Evolutionary conservation across 495 filamentous ascomycete species (phyloP).

Genomic region (Xylaria castorea): DNA sequence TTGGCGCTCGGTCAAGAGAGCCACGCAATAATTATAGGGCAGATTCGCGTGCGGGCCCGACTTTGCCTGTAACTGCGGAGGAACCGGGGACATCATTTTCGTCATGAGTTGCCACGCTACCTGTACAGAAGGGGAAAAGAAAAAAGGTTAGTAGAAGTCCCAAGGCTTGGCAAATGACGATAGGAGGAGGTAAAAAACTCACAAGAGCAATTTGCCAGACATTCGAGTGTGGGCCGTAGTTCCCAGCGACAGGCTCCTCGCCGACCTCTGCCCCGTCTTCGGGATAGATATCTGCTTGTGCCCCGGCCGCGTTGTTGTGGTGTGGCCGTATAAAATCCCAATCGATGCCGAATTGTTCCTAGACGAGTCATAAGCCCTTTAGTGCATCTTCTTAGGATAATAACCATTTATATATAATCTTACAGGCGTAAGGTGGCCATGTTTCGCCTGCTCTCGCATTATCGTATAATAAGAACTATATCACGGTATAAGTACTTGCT

Average conservation of each 20-base stretch:
- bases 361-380: background rate
- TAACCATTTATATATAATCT: background rate
- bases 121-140: background rate
- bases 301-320: background rate
- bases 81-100: background rate
- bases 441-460: conserved; percentile 15
- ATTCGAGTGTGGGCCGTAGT: conserved; percentile 29
- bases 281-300: background rate
- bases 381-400: background rate
- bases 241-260: conserved; percentile 25
- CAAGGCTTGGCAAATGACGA: background rate
- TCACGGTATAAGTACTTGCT: background rate
- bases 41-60: background rate
- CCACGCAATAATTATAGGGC: background rate
- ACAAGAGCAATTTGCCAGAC: conserved; percentile 31
- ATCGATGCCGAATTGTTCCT: conserved; percentile 34
- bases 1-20: conserved; percentile 18
- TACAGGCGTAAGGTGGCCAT: conserved; percentile 30
- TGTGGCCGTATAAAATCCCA: conserved; percentile 27
- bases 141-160: background rate
- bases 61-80: background rate
- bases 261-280: conserved; percentile 23
- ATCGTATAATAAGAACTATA: conserved; percentile 16
- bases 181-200: background rate
- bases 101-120: conserved; percentile 34